A percentile compares a stretch with the other conserved stretches of the same genome.
phyloP scores from a whole-genome alignment of 768 basidiomycete genomes.

The Russula virescens region DNA sequence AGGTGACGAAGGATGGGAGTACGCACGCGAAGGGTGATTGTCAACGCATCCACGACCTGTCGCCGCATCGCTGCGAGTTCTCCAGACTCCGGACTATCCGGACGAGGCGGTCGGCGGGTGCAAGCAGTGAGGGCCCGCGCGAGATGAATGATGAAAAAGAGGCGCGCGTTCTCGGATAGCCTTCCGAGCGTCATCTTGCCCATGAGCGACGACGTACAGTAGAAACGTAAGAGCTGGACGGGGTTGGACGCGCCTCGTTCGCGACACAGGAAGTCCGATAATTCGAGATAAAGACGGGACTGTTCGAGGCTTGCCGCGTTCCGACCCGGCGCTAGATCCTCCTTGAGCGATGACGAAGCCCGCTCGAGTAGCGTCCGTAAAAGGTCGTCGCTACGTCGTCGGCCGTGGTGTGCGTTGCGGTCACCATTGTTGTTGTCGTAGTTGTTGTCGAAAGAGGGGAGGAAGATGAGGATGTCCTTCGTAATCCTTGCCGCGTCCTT shows the following conservation, averaged over 20 bases:
- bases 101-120: conserved; percentile 27
- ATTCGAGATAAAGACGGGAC: conserved; percentile 41
- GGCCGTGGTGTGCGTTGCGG: conserved; percentile 24
- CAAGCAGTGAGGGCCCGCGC: conserved; percentile 41
- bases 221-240: conserved; percentile 48
- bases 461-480: conserved; percentile 45
- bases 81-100: conserved; percentile 25
- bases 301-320: conserved; percentile 33
- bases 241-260: conserved; percentile 40
- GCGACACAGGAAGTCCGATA: conserved; percentile 41
- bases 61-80: conserved; percentile 37
- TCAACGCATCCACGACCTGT: conserved; percentile 47
- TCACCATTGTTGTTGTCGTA: conserved; percentile 23
- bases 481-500: conserved; percentile 44
- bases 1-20: background rate
- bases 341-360: conserved; percentile 33
- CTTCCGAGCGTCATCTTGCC: conserved; percentile 45
- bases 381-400: conserved; percentile 34
- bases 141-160: conserved; percentile 42
- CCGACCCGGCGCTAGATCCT: conserved; percentile 27
- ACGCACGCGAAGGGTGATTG: conserved; percentile 45
- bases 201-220: conserved; percentile 36
- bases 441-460: conserved; percentile 40
- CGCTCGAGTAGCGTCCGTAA: conserved; percentile 38
- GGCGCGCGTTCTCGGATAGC: conserved; percentile 39